Conservation (phyloP, 352 stramenopile genomes). For the Paralagenidium karlingii region DNA sequence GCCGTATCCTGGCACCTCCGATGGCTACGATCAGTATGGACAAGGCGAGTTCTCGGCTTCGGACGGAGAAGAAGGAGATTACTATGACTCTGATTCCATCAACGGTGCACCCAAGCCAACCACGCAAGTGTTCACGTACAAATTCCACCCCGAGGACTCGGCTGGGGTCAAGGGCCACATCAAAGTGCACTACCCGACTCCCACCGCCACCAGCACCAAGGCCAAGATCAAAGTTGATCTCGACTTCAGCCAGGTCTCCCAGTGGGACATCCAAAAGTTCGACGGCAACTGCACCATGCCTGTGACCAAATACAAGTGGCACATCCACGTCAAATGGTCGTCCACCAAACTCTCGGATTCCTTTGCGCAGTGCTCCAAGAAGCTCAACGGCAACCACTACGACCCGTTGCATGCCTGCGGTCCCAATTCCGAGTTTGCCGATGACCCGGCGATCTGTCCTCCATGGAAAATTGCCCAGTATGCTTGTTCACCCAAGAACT, state of each 20-base stretch:
- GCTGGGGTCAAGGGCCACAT: constrained; percentile 24
- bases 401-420: constrained; percentile 37
- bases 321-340: constrained; percentile 41
- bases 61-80: too few relatives aligned
- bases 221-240: constrained; percentile 21
- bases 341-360: constrained; percentile 14
- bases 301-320: constrained; percentile 30
- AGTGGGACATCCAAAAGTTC: constrained; percentile 12
- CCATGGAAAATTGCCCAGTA: constrained; percentile 27
- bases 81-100: too few relatives aligned
- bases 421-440: constrained; percentile 30
- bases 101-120: too few relatives aligned
- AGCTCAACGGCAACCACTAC: constrained; percentile 35
- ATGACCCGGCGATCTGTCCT: constrained; percentile 17
- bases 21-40: too few relatives aligned
- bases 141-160: constrained; percentile 20
- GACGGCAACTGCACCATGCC: constrained; percentile 25
- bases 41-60: too few relatives aligned
- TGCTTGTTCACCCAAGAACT: constrained; percentile 21
- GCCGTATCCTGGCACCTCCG: too few relatives aligned
- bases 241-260: constrained; percentile 29
- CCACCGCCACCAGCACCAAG: constrained; percentile 19
- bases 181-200: constrained; percentile 31
- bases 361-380: constrained; percentile 22
- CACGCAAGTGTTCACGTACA: too few relatives aligned